Evolutionary conservation across 192 early-diverging fungal genomes (phyloP).

Genomic region (Coemansia sp.): DNA sequence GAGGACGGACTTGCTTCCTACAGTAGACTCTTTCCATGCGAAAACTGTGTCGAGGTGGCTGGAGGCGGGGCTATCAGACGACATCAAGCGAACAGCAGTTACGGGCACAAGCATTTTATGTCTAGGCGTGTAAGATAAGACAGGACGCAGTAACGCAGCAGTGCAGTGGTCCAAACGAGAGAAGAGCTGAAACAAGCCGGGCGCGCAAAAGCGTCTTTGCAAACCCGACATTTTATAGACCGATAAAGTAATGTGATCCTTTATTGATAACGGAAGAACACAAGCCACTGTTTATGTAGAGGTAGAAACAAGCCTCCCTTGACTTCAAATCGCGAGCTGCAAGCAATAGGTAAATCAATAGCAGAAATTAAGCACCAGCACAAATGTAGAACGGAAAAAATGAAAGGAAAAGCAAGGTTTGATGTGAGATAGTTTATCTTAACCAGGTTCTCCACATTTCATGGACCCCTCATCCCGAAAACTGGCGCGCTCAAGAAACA

Average conservation of each 20-base stretch:
- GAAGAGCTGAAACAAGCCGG: not conserved
- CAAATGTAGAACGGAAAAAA: not conserved
- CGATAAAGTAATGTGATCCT: no score
- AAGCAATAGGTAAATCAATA: not conserved
- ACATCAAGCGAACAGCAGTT: not conserved
- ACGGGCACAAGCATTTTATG: not conserved
- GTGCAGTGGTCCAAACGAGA: not conserved
- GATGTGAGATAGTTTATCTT: not conserved
- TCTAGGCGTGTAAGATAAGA: not conserved
- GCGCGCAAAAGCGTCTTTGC: constrained; percentile 2
- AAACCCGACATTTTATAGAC: not conserved
- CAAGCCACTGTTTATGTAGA: no score
- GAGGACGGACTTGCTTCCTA: constrained; percentile 17
- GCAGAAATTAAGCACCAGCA: not conserved
- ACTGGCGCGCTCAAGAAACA: no score
- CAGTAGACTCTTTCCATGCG: constrained; percentile 21
- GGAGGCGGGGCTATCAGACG: not conserved
- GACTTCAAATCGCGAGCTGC: no score
- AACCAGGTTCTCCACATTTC: not conserved
- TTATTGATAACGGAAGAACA: no score
- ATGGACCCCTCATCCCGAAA: no score
- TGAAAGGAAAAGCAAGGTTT: no score
- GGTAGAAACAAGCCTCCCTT: no score
- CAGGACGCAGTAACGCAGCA: not conserved
- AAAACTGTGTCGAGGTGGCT: not conserved